phyloP scores from a whole-genome alignment of 139 green algal genomes.

The Tetratostichococcus sp. region DNA sequence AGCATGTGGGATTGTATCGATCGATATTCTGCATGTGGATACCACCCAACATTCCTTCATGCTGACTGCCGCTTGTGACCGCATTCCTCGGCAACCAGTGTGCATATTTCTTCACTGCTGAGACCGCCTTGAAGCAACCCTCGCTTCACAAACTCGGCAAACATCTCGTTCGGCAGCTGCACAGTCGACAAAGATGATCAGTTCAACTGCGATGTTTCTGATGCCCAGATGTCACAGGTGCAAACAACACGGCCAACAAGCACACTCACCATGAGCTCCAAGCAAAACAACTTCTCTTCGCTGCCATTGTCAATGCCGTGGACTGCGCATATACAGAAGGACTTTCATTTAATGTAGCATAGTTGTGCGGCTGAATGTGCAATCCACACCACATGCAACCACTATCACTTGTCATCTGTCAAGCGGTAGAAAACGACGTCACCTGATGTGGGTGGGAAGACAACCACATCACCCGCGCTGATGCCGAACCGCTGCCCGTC shows the following conservation, averaged over 20 bases:
- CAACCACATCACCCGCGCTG: constrained; percentile 57
- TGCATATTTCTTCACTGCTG: constrained; percentile 41
- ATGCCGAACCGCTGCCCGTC: constrained; percentile 46
- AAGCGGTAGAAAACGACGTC: too few relatives aligned
- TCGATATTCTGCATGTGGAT: too few relatives aligned
- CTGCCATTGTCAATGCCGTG: constrained; percentile 73
- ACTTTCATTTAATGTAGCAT: too few relatives aligned
- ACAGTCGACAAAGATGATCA: too few relatives aligned
- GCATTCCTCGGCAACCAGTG: constrained; percentile 36
- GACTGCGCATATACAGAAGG: neutral
- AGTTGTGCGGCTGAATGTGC: too few relatives aligned
- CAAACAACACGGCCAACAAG: too few relatives aligned
- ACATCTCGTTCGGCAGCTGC: constrained; percentile 82
- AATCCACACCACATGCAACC: too few relatives aligned
- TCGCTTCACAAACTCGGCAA: constrained; percentile 69
- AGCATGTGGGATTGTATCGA: too few relatives aligned
- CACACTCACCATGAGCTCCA: constrained; percentile 87
- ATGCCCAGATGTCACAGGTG: too few relatives aligned
- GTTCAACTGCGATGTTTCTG: too few relatives aligned
- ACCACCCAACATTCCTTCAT: too few relatives aligned
- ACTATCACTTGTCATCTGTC: too few relatives aligned
- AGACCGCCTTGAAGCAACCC: constrained; percentile 37
- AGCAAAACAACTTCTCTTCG: constrained; percentile 29
- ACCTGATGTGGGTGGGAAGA: constrained; percentile 60
- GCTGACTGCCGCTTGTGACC: neutral